Percentiles rank a stretch among this genome's conserved stretches.
Conservation (phyloP, 495 filamentous ascomycete species). For the Annulohypoxylon stygium region DNA sequence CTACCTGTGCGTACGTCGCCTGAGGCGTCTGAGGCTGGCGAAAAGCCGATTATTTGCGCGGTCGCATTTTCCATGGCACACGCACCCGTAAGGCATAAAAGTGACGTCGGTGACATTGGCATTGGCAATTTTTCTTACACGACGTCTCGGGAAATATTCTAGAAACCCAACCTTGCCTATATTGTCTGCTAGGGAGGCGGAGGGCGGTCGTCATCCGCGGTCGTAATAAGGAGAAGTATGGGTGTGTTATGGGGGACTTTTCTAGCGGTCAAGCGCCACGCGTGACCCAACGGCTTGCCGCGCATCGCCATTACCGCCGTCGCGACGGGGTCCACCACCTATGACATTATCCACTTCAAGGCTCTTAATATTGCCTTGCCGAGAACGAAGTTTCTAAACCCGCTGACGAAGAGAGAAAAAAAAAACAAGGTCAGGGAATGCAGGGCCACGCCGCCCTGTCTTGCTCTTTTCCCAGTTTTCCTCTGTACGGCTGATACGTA, state of each 20-base stretch:
- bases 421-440: not conserved
- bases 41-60: conserved; percentile 19
- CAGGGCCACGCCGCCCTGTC: not conserved
- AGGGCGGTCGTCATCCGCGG: not conserved
- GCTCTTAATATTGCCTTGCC: not conserved
- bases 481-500: not conserved
- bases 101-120: conserved; percentile 20
- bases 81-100: conserved; percentile 9
- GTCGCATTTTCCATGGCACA: conserved; percentile 22
- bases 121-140: too few species aligned
- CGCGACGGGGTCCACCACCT: conserved; percentile 4
- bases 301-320: conserved; percentile 33
- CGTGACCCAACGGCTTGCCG: conserved; percentile 16
- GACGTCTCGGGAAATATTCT: not conserved
- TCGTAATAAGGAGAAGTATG: conserved; percentile 29
- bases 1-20: conserved; percentile 5
- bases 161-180: not conserved
- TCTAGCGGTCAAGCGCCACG: conserved; percentile 29
- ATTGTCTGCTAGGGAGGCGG: not conserved
- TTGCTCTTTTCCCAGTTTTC: not conserved
- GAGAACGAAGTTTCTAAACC: not conserved
- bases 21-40: conserved; percentile 33
- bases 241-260: not conserved
- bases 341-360: not conserved
- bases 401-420: conserved; percentile 19